These are phyloP conservation scores for Lepidium africanum DNA, from an alignment of 345 rosid species.

Conservation along the genomic window DNA sequence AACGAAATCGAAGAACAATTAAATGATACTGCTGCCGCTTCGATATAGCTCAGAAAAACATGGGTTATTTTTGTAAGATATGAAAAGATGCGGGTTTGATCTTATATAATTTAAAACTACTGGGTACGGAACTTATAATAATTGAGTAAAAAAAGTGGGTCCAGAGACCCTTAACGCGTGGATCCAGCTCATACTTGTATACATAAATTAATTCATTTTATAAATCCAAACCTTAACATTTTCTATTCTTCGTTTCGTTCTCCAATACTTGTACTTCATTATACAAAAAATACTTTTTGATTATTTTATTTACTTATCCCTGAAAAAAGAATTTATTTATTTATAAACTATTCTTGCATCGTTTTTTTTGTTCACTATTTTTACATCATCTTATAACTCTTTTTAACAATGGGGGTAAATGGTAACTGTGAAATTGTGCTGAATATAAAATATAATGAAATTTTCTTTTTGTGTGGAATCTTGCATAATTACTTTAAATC, in stretches of 20 bases:
- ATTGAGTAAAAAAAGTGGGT: constrained; percentile 31
- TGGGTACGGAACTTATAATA: constrained; percentile 13
- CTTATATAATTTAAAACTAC: not conserved
- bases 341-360: too few relatives aligned
- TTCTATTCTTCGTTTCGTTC: not conserved
- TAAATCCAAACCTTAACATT: constrained; percentile 13
- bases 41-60: not conserved
- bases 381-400: too few relatives aligned
- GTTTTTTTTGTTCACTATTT: too few relatives aligned
- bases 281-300: not conserved
- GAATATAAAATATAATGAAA: too few relatives aligned
- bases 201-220: constrained; percentile 2
- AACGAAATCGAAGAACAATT: not conserved
- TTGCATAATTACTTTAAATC: too few relatives aligned
- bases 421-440: too few relatives aligned
- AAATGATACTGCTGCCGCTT: not conserved
- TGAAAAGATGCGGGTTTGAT: constrained; percentile 2
- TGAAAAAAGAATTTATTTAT: too few relatives aligned
- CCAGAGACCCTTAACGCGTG: constrained; percentile 50
- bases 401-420: too few relatives aligned
- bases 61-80: constrained; percentile 6
- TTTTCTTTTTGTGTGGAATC: too few relatives aligned
- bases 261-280: not conserved
- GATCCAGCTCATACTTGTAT: constrained; percentile 64
- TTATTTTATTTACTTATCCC: too few relatives aligned